Evolutionary conservation across 768 basidiomycete genomes (phyloP), one percentile per base, ranked within the genome.

Genomic region (Pleurotus salmoneostramineus): DNA sequence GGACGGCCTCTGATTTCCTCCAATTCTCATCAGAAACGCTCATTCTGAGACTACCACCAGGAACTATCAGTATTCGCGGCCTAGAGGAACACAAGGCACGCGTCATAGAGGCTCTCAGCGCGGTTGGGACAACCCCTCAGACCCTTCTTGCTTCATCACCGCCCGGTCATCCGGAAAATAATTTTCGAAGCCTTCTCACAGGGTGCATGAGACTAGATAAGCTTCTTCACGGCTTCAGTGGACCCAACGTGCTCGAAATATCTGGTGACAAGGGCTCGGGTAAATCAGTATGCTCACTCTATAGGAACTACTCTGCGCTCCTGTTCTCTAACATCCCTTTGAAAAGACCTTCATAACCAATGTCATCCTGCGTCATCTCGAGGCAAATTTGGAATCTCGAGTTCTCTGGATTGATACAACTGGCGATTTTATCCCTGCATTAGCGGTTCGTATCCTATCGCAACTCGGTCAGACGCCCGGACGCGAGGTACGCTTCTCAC

Each of bases 401-500:
- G 82, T 76, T 1, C 65, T 83, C 4, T 93, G 91, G 91, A 77
- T 93, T 47, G 90, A 93, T 63, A 87, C 85, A 7, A 78, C 77
- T 0, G 88, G 89, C 1, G 83, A 83, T 60, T 89, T 91, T 65
- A 79, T 85, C 37, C 72, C 74, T 0, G 80, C 21, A 27, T 27
- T 27, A 27, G 21, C 21, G 21, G 21, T 27, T 27, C 21, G 21
- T 27, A 27, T 27, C 21, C 21, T 27, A 27, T 27, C 21, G 21
- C 21, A 27, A 27, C 21, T 27, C 21, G 21, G 21, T 3, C 21
- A 27, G 21, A 27, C 21, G 21, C 21, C 66, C 48, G 60, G 62
- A 60, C 69, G 62, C 61, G 64, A 72, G 65, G 62, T 67, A 45
- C 50, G 61, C 21, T n/a, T 31, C 42, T 12, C 51, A 10, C 27